phyloP scores from a whole-genome alignment of 1,284 basidiomycete genomes.

The Cerrena zonata region DNA sequence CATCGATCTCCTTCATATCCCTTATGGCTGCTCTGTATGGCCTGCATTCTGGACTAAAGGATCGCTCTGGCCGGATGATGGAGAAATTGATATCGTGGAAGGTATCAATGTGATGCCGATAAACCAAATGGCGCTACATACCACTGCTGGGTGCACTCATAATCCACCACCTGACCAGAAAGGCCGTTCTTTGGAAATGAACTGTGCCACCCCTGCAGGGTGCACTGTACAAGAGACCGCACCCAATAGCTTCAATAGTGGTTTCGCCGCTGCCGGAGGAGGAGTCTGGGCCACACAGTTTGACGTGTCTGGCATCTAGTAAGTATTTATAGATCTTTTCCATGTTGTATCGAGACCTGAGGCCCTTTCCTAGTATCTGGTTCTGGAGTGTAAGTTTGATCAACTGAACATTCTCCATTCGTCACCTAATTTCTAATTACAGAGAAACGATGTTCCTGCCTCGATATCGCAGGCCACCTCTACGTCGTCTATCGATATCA shows the following conservation, averaged over 20 bases:
- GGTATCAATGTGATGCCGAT: constrained; percentile 33
- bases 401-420: background rate
- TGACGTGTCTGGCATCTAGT: constrained; percentile 53
- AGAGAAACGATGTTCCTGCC: constrained; percentile 41
- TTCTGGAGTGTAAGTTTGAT: constrained; percentile 64
- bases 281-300: constrained; percentile 72
- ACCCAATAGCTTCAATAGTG: constrained; percentile 51
- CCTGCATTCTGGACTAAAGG: constrained; percentile 39
- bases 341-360: constrained; percentile 17
- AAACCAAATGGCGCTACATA: constrained; percentile 64
- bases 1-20: constrained; percentile 44
- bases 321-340: no score
- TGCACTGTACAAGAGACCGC: constrained; percentile 60
- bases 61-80: constrained; percentile 43
- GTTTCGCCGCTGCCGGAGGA: constrained; percentile 62
- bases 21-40: constrained; percentile 61
- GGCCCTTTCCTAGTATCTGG: constrained; percentile 66
- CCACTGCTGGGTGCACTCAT: constrained; percentile 32
- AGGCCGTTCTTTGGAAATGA: constrained; percentile 22
- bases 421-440: constrained; percentile 8
- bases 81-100: constrained; percentile 50
- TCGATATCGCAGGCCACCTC: constrained; percentile 34
- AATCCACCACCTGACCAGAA: constrained; percentile 22
- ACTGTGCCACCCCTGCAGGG: constrained; percentile 52
- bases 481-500: constrained; percentile 43